phyloP scores from a whole-genome alignment of 1,139 yeast species.

The Yamadazyma atmosphaerica region DNA sequence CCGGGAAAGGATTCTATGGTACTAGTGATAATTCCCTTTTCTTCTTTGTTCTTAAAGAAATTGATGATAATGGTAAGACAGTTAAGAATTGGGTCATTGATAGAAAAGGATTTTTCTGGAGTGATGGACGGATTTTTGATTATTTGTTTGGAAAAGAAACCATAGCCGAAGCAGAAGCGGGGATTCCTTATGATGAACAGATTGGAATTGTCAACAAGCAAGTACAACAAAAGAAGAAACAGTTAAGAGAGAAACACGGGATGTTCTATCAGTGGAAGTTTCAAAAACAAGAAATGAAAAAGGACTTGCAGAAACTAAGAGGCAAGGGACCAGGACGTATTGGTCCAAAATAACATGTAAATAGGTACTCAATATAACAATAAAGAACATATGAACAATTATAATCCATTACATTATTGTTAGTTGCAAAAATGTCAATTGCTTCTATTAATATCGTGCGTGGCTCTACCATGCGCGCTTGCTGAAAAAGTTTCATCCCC shows the following conservation, averaged over 20 bases:
- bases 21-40: conserved; percentile 75
- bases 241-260: conserved; percentile 41
- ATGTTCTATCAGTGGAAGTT: conserved; percentile 41
- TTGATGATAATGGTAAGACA: conserved; percentile 32
- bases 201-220: conserved; percentile 42
- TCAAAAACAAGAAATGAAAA: conserved; percentile 34
- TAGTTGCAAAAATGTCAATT: too few relatives aligned
- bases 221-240: conserved; percentile 39
- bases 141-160: conserved; percentile 77
- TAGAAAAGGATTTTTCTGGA: conserved; percentile 86
- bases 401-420: too few relatives aligned
- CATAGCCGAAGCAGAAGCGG: conserved; percentile 73
- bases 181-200: conserved; percentile 65
- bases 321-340: conserved; percentile 5
- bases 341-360: not conserved
- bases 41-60: conserved; percentile 69
- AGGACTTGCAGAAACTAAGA: conserved; percentile 28
- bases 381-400: not conserved
- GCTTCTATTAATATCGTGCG: not conserved
- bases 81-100: conserved; percentile 76
- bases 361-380: not conserved
- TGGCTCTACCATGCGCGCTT: not conserved
- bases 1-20: conserved; percentile 85
- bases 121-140: conserved; percentile 85
- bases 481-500: conserved; percentile 1